Conservation (phyloP, 495 filamentous ascomycete species). For the Lasiosphaeria hispida region DNA sequence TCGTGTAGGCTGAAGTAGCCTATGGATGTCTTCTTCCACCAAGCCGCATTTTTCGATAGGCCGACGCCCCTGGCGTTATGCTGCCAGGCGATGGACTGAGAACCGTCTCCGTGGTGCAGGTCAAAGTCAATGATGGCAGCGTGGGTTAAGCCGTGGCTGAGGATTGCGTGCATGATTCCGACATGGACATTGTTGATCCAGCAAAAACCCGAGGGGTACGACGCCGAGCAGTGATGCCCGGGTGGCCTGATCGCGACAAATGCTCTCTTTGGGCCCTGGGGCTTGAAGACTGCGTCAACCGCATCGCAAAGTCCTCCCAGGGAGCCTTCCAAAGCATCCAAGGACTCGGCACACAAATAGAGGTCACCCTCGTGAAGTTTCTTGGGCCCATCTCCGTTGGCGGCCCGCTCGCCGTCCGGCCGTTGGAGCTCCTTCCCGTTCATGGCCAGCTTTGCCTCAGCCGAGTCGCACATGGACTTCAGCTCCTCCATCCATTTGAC, state of each 20-base stretch:
- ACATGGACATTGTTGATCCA: conserved; percentile 99
- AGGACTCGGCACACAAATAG: conserved; percentile 81
- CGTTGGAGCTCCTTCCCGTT: conserved; percentile 74
- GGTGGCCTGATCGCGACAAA: conserved; percentile 83
- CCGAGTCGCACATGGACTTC: conserved; percentile 74
- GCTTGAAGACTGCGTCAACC: conserved; percentile 75
- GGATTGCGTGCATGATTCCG: conserved; percentile 84
- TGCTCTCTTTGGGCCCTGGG: conserved; percentile 61
- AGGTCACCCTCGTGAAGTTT: conserved; percentile 79
- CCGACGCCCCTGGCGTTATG: conserved; percentile 65
- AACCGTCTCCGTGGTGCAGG: conserved; percentile 94
- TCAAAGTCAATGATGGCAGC: conserved; percentile 97
- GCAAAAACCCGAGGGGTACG: conserved; percentile 89
- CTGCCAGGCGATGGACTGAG: conserved; percentile 85
- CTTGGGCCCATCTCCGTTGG: conserved; percentile 42
- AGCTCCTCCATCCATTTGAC: conserved; percentile 88
- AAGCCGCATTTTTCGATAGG: conserved; percentile 61
- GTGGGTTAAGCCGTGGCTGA: conserved; percentile 81
- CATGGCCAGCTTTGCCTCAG: conserved; percentile 67
- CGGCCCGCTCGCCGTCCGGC: conserved; percentile 49
- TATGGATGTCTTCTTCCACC: conserved; percentile 77
- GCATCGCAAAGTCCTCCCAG: conserved; percentile 87
- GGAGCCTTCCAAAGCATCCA: conserved; percentile 84
- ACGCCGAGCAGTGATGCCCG: conserved; percentile 90
- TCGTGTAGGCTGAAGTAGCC: conserved; percentile 97